Conservation (phyloP, 1,284 basidiomycete genomes). For the Cystobasidiaceae sp. region DNA sequence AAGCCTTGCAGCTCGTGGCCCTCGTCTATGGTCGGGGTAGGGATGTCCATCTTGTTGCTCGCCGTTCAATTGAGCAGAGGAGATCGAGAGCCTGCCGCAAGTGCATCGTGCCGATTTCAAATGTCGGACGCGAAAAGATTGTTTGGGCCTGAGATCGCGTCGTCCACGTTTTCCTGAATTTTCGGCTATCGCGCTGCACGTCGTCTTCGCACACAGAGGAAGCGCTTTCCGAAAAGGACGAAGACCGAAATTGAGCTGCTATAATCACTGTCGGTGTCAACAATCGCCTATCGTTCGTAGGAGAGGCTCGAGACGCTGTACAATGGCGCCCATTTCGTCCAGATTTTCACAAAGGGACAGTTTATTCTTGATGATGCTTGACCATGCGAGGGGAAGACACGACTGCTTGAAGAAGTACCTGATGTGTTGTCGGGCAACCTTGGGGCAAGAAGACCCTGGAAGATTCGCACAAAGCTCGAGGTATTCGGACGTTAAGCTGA, state of each 20-base stretch:
- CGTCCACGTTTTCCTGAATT: no score
- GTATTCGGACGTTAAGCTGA: conserved; percentile 12
- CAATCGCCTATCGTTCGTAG: conserved; percentile 5
- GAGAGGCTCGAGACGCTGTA: not conserved
- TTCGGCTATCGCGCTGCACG: no score
- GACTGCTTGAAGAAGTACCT: conserved; percentile 26
- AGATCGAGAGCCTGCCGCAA: no score
- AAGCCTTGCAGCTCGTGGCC: not conserved
- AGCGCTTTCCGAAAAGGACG: no score
- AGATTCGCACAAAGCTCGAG: not conserved
- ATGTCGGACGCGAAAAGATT: no score
- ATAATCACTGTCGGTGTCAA: not conserved
- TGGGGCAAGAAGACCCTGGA: not conserved
- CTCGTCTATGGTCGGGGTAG: not conserved
- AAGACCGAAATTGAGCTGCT: no score
- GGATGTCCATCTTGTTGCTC: no score
- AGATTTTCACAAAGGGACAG: not conserved
- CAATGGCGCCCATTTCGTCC: not conserved
- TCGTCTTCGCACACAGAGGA: no score
- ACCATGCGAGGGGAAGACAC: conserved; percentile 7
- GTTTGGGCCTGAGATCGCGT: no score
- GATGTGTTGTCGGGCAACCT: conserved; percentile 6
- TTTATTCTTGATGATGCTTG: conserved; percentile 10
- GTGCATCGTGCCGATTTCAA: no score
- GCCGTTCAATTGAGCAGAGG: no score